Percentiles rank a stretch among this genome's conserved stretches.
Evolutionary conservation across 1,139 yeast genomes (phyloP).

Genomic region (Protomyces inundatus): DNA sequence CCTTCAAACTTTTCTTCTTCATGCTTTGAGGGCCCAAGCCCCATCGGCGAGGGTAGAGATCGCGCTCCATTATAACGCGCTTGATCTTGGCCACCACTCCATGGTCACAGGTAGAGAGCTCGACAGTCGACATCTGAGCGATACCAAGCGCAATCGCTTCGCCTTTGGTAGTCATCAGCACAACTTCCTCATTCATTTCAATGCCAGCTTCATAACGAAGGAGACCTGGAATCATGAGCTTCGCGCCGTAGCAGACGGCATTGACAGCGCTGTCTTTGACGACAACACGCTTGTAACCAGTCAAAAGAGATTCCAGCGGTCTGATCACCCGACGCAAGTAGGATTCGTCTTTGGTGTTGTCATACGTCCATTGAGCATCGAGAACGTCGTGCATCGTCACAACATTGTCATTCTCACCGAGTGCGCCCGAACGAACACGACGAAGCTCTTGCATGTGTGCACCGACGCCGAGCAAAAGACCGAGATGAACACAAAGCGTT

Average conservation of each 20-base stretch:
- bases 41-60: constrained; percentile 99
- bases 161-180: constrained; percentile 96
- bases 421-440: constrained; percentile 97
- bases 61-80: constrained; percentile 99
- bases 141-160: constrained; percentile 98
- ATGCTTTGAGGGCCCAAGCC: constrained; percentile 98
- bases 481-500: constrained; percentile 96
- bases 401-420: constrained; percentile 82
- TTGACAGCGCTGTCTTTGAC: constrained; percentile 98
- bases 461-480: constrained; percentile 97
- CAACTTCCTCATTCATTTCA: constrained; percentile 96
- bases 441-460: constrained; percentile 99
- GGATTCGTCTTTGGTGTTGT: constrained; percentile 93
- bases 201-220: constrained; percentile 97
- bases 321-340: constrained; percentile 90
- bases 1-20: constrained; percentile 96
- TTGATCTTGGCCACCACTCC: constrained; percentile 98
- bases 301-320: constrained; percentile 87
- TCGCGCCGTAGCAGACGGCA: constrained; percentile 98
- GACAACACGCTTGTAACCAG: constrained; percentile 93
- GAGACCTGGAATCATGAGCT: constrained; percentile 97
- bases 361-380: constrained; percentile 97
- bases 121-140: constrained; percentile 98
- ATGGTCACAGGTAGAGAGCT: constrained; percentile 92
- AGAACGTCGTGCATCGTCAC: constrained; percentile 94